A percentile compares a stretch with the other conserved stretches of the same genome.
phyloP scores from a whole-genome alignment of 768 basidiomycete species.

The Wakefieldia striispora region DNA sequence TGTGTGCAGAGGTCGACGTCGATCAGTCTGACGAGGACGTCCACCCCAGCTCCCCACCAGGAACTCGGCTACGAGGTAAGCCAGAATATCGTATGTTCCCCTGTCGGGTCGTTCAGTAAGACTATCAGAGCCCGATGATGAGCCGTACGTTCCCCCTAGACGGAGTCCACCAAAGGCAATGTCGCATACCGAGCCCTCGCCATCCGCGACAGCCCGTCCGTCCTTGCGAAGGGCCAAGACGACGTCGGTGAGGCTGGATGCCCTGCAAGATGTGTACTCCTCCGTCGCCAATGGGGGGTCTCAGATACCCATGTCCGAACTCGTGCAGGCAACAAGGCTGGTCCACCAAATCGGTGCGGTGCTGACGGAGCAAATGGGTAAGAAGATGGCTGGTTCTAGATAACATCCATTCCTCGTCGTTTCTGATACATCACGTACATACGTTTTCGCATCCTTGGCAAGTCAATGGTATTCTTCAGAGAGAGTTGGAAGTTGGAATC shows the following conservation, averaged over 20 bases:
- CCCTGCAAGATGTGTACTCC: conserved; percentile 43
- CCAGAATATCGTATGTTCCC: background rate
- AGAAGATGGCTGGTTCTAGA: conserved; percentile 27
- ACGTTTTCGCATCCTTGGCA: background rate
- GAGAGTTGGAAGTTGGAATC: too few relatives aligned
- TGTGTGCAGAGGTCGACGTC: conserved; percentile 19
- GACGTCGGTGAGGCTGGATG: conserved; percentile 42
- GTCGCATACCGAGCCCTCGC: conserved; percentile 12
- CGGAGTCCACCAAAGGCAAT: background rate
- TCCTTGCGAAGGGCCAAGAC: conserved; percentile 39
- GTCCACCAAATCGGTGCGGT: conserved; percentile 46
- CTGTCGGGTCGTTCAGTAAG: background rate
- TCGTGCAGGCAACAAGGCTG: conserved; percentile 44
- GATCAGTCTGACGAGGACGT: conserved; percentile 19
- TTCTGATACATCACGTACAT: conserved; percentile 33
- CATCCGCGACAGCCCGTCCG: conserved; percentile 4
- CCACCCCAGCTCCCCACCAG: conserved; percentile 8
- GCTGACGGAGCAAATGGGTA: conserved; percentile 45
- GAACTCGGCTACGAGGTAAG: conserved; percentile 10
- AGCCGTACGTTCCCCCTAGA: background rate
- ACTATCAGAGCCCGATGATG: conserved; percentile 1
- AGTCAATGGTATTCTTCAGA: too few relatives aligned
- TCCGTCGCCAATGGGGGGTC: conserved; percentile 43
- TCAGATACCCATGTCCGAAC: conserved; percentile 48
- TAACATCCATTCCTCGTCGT: conserved; percentile 5